phyloP scores from a whole-genome alignment of 1,284 basidiomycete genomes.

The Ganoderma lucidum region DNA sequence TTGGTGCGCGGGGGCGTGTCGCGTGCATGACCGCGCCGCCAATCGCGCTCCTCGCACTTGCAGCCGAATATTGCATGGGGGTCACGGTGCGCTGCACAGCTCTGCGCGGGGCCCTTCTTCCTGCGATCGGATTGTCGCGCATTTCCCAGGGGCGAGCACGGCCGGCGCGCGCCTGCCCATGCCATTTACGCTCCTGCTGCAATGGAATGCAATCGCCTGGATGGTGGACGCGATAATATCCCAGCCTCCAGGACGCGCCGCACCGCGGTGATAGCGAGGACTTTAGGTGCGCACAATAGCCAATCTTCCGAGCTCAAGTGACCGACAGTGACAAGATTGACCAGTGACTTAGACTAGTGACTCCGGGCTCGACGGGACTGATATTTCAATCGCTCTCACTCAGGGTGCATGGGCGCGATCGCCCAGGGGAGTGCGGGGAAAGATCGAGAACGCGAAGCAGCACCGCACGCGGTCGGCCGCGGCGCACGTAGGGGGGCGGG shows the following conservation, averaged over 20 bases:
- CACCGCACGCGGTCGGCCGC: background rate
- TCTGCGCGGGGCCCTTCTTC: background rate
- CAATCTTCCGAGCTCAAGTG: background rate
- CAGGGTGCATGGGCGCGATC: background rate
- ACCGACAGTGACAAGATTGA: background rate
- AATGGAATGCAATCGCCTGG: too few relatives aligned
- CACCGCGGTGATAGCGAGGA: background rate
- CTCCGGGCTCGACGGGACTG: background rate
- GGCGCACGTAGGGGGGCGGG: background rate
- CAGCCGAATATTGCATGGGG: background rate
- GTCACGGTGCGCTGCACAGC: background rate
- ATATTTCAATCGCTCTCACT: background rate
- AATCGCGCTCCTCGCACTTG: background rate
- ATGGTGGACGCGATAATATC: background rate
- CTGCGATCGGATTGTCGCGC: conserved; percentile 11
- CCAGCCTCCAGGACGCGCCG: background rate
- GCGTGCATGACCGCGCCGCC: too few relatives aligned
- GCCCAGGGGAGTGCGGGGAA: background rate
- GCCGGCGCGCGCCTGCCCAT: background rate
- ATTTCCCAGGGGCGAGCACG: background rate
- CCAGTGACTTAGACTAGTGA: too few relatives aligned
- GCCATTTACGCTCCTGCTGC: background rate
- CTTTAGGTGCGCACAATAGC: background rate
- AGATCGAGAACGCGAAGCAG: conserved; percentile 1
- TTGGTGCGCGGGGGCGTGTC: too few relatives aligned